These are phyloP conservation scores for Tubosaeta sp. DNA, from an alignment of 768 basidiomycete species.

Conservation along the genomic window DNA sequence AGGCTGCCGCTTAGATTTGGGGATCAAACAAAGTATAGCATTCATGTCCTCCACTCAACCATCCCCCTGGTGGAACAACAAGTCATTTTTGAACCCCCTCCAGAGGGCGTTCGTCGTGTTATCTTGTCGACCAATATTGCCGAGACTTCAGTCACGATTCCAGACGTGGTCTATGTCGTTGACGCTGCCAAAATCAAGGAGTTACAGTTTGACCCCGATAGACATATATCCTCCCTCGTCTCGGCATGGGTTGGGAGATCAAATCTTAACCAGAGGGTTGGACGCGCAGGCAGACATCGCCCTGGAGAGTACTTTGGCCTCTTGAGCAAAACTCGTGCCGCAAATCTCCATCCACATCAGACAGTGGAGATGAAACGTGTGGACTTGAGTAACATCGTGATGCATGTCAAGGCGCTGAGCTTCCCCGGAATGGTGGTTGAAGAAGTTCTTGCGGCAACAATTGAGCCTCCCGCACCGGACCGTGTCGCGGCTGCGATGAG, in stretches of 20 bases:
- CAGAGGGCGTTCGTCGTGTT: slow-evolving; percentile 72
- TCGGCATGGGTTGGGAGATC: slow-evolving; percentile 89
- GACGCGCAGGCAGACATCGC: slow-evolving; percentile 88
- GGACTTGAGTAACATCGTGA: slow-evolving; percentile 87
- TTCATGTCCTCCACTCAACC: slow-evolving; percentile 86
- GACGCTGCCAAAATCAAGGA: slow-evolving; percentile 89
- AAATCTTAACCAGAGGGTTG: slow-evolving; percentile 87
- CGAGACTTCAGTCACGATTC: slow-evolving; percentile 93
- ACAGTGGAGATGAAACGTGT: slow-evolving; percentile 94
- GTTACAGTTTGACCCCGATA: slow-evolving; percentile 81
- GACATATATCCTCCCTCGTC: slow-evolving; percentile 84
- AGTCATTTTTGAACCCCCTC: slow-evolving; percentile 81
- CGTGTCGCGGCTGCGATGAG: slow-evolving; percentile 79
- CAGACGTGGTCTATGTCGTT: slow-evolving; percentile 91
- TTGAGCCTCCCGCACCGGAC: slow-evolving; percentile 80
- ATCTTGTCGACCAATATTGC: slow-evolving; percentile 95
- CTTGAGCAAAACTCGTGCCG: slow-evolving; percentile 58
- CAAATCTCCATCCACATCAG: slow-evolving; percentile 69
- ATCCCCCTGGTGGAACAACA: slow-evolving; percentile 89
- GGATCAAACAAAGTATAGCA: slow-evolving; percentile 51
- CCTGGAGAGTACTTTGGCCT: slow-evolving; percentile 90
- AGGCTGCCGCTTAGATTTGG: slow-evolving; percentile 57
- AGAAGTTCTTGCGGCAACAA: slow-evolving; percentile 78
- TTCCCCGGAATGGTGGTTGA: slow-evolving; percentile 84
- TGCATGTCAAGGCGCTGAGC: slow-evolving; percentile 93